Percentiles rank a stretch among this genome's conserved stretches.
Evolutionary conservation across 2,329 filamentous ascomycete genomes (phyloP).

Genomic region (Nectriaceae sp.): DNA sequence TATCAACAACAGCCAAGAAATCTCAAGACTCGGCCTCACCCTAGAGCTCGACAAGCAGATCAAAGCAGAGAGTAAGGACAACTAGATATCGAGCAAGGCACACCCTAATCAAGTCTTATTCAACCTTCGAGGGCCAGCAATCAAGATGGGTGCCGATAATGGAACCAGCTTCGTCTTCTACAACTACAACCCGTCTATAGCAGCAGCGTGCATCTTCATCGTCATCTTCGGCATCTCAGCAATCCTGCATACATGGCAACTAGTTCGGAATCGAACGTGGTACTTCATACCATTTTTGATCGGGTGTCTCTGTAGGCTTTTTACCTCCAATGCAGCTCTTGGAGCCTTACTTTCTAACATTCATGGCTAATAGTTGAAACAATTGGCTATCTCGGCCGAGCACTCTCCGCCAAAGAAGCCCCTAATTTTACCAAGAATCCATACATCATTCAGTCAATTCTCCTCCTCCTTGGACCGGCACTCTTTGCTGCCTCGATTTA

Average conservation of each 20-base stretch:
- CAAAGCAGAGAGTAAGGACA: too few species aligned
- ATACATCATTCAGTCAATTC: slow-evolving; percentile 43
- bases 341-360: not conserved
- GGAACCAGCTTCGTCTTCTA: slow-evolving; percentile 35
- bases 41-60: too few species aligned
- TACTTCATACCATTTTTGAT: slow-evolving; percentile 55
- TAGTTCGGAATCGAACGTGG: slow-evolving; percentile 46
- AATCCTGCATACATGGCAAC: slow-evolving; percentile 40
- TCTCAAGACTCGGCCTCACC: too few species aligned
- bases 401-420: slow-evolving; percentile 43
- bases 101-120: not conserved
- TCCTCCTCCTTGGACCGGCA: slow-evolving; percentile 41
- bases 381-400: slow-evolving; percentile 49
- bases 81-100: too few species aligned
- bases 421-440: slow-evolving; percentile 36
- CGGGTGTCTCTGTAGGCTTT: slow-evolving; percentile 50
- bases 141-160: not conserved
- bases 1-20: too few species aligned
- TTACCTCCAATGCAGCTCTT: fast-evolving
- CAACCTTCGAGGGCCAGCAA: not conserved
- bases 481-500: slow-evolving; percentile 49
- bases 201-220: slow-evolving; percentile 44
- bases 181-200: slow-evolving; percentile 49
- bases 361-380: slow-evolving; percentile 24
- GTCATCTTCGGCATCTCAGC: slow-evolving; percentile 42